A percentile compares a stretch with the other conserved stretches of the same genome.
These are phyloP conservation scores for Sphaerulina musiva DNA, from an alignment of 2,329 filamentous ascomycete species.

Conservation along the genomic window DNA sequence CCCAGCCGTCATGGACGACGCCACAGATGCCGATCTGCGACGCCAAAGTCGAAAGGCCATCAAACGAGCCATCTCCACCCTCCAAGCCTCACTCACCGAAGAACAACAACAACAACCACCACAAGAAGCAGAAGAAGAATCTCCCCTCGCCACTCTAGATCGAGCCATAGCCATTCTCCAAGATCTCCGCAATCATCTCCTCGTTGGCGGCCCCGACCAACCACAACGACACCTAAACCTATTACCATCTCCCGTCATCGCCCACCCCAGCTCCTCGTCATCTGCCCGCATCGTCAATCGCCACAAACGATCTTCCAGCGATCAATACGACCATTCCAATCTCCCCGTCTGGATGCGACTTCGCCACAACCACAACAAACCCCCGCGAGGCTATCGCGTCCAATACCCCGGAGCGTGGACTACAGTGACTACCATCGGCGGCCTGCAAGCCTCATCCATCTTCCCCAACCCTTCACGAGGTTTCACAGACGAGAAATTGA, in stretches of 20 bases:
- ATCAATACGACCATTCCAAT: slow-evolving; percentile 2
- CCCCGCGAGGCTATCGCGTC: slow-evolving; percentile 10
- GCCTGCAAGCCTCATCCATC: slow-evolving; percentile 9
- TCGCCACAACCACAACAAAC: slow-evolving; percentile 9
- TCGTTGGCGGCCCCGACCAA: too few species aligned
- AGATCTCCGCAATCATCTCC: not conserved
- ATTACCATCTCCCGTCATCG: too few species aligned
- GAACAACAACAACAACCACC: not conserved
- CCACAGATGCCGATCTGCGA: slow-evolving; percentile 1
- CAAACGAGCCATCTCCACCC: slow-evolving; percentile 3
- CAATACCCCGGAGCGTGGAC: slow-evolving; percentile 11
- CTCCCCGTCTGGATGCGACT: slow-evolving; percentile 15
- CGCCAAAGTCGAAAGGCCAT: slow-evolving; percentile 1
- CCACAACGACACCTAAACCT: too few species aligned
- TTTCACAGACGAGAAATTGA: slow-evolving; percentile 8
- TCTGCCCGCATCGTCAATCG: not conserved
- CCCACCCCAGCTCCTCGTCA: not conserved
- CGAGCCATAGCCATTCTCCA: slow-evolving; percentile 5
- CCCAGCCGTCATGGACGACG: not conserved
- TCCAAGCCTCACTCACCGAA: slow-evolving; percentile 4
- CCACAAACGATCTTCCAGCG: slow-evolving; percentile 7
- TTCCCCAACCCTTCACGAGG: slow-evolving; percentile 12
- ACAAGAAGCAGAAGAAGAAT: not conserved
- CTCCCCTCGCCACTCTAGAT: slow-evolving; percentile 8
- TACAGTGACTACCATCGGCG: slow-evolving; percentile 8